A percentile compares a stretch with the other conserved stretches of the same genome.
These are phyloP conservation scores for Amanita rubescens DNA, from an alignment of 768 basidiomycete genomes.

Conservation along the genomic window DNA sequence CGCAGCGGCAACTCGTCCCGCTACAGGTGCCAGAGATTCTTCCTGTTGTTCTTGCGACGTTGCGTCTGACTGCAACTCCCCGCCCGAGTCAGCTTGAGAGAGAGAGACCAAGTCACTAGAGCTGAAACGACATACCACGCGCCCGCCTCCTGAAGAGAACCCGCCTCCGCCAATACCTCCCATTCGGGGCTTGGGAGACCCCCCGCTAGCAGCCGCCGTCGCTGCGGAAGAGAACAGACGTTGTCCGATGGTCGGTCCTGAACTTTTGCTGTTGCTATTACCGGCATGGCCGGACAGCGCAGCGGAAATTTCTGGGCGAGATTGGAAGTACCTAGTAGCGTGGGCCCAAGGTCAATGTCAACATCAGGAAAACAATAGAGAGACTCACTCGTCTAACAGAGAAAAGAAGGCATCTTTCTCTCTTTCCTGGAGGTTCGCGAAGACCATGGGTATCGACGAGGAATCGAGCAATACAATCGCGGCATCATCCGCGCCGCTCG, in stretches of 20 bases:
- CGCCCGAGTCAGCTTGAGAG: not conserved
- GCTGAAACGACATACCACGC: not conserved
- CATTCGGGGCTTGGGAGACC: not conserved
- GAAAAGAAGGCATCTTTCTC: conserved; percentile 82
- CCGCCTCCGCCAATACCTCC: conserved; percentile 10
- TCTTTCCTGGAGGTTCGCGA: conserved; percentile 52
- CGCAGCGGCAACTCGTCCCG: conserved; percentile 5
- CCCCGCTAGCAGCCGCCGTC: conserved; percentile 23
- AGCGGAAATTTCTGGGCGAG: conserved; percentile 57
- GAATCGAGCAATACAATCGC: not conserved
- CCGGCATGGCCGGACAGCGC: conserved; percentile 15
- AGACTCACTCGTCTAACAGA: conserved; percentile 68
- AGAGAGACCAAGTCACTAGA: too few species aligned
- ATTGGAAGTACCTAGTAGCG: conserved; percentile 63
- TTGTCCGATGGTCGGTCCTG: conserved; percentile 24
- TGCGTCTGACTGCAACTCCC: not conserved
- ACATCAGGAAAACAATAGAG: conserved; percentile 10
- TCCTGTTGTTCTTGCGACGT: not conserved
- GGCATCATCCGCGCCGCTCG: not conserved
- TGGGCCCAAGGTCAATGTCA: conserved; percentile 7
- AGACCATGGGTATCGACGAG: conserved; percentile 48
- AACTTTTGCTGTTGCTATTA: conserved; percentile 13
- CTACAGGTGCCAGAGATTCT: not conserved
- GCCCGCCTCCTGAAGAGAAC: not conserved
- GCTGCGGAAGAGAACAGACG: conserved; percentile 37